phyloP scores from a whole-genome alignment of 2,329 filamentous ascomycete species.

The Trichoderma oligosporum region DNA sequence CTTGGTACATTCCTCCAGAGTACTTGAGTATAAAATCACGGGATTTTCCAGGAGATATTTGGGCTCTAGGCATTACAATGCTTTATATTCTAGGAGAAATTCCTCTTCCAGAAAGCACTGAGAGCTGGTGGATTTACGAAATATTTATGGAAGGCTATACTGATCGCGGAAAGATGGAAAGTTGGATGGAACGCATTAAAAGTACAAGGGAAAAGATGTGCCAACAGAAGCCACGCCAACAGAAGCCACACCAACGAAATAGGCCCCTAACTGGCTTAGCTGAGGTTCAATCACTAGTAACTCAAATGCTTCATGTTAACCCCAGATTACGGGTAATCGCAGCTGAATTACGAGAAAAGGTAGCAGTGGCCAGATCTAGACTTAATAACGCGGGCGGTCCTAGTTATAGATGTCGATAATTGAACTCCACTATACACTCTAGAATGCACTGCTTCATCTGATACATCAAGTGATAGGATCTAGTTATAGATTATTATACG shows the following conservation, averaged over 20 bases:
- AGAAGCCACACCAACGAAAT: not conserved
- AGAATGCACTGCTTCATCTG: too few relatives aligned
- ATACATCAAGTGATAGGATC: too few relatives aligned
- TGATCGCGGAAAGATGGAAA: not conserved
- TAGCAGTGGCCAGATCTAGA: too few relatives aligned
- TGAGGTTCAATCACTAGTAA: not conserved
- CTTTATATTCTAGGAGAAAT: not conserved
- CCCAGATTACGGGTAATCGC: not conserved
- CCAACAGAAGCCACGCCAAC: not conserved
- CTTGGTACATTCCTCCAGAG: slow-evolving; percentile 3
- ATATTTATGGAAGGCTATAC: not conserved
- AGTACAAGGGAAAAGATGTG: not conserved
- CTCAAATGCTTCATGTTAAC: not conserved
- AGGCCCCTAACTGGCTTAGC: not conserved
- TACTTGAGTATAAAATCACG: not conserved
- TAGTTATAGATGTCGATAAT: too few relatives aligned
- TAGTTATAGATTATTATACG: too few relatives aligned
- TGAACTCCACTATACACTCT: too few relatives aligned
- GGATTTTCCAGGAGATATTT: not conserved
- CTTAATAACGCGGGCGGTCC: too few relatives aligned
- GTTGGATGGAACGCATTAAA: not conserved
- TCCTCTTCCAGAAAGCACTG: not conserved
- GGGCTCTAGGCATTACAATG: slow-evolving; percentile 3
- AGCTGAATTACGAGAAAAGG: not conserved
- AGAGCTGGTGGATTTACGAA: too few relatives aligned